Base-by-base conservation (phyloP, 1,139 yeast species). In the Geotrichum carabidarum region DNA sequence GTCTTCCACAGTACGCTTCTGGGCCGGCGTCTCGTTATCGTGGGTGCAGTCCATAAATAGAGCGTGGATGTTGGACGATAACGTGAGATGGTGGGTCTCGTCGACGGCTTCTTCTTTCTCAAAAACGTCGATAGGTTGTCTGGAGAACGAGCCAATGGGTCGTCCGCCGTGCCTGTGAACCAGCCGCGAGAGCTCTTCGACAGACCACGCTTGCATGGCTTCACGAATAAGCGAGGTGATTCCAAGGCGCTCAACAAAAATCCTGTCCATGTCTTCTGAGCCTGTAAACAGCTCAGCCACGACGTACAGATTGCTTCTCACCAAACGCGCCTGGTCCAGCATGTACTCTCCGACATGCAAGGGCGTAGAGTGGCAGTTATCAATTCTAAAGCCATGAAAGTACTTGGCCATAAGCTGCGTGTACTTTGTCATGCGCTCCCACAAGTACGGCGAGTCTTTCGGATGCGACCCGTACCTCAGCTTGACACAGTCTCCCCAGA, bases 401-500 rank as follows among this genome's bases (percentile, higher is more conserved):
- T 83, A 72, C 50, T 74, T 74, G n/a, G 98, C 98, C 67, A 87
- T 80, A 53, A 79, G 65, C 64, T 81, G 77, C 14, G 93, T 81
- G 67, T 93, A 93, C 58, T 83, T 74, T 40, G 82, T 79, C 95
- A 93, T 93, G 66, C 93, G 79, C 22, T 84, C 75, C 99, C 99
- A 93, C 50, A 93, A 72, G 63, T 80, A 81, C 0, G 97, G 97
- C 0, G 96, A 88, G 66, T 91, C 98, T 57, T 81, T 80, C 1
- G 86, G 87, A 27, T 76, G 74, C 0, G 70, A 58, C 5, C 99
- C 99, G 67, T 90, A 93, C 60, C 99, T 78, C 59, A 93, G 76
- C 67, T 93, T 93, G 55, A 91, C 93, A 76, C 99, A 93, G 67
- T 93, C 99, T 6, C 96, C 95, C 99, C 99, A 93, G 32, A 91